Evolutionary conservation across 257 asterid genomes (phyloP).

Genomic region (Forsythia viridissima): DNA sequence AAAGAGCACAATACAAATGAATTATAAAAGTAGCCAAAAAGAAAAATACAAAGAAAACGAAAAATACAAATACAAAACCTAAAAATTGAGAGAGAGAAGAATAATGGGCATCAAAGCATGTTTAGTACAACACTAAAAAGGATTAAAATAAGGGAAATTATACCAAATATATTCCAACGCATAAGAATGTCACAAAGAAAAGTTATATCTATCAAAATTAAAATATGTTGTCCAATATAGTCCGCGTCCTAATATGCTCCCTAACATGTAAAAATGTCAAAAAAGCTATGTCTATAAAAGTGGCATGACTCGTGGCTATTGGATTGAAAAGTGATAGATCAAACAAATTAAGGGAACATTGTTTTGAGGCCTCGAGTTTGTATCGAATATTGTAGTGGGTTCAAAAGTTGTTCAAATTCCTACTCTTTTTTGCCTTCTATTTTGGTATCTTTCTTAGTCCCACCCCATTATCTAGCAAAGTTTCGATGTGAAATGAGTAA

Average conservation of each 20-base stretch:
- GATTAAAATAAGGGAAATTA: no score
- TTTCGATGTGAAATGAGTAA: conserved; percentile 29
- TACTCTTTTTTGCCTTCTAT: background rate
- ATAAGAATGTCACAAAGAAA: no score
- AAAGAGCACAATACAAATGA: background rate
- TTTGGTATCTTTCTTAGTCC: background rate
- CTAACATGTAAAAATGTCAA: background rate
- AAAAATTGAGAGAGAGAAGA: no score
- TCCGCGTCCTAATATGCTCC: background rate
- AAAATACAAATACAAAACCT: no score
- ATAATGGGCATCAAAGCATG: no score
- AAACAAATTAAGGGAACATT: background rate
- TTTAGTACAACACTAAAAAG: no score
- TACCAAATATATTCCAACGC: no score
- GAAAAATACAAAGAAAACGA: no score
- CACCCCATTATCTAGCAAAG: background rate
- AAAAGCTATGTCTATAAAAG: background rate
- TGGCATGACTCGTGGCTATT: background rate
- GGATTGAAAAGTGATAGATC: background rate
- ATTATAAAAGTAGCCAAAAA: no score
- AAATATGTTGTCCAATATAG: no score
- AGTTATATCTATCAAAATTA: no score
- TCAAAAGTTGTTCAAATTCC: conserved; percentile 14
- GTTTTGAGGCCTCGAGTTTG: background rate
- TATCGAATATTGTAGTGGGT: background rate